These are phyloP conservation scores for Graphilbum fragrans DNA, from an alignment of 2,329 filamentous ascomycete species.

Conservation along the genomic window DNA sequence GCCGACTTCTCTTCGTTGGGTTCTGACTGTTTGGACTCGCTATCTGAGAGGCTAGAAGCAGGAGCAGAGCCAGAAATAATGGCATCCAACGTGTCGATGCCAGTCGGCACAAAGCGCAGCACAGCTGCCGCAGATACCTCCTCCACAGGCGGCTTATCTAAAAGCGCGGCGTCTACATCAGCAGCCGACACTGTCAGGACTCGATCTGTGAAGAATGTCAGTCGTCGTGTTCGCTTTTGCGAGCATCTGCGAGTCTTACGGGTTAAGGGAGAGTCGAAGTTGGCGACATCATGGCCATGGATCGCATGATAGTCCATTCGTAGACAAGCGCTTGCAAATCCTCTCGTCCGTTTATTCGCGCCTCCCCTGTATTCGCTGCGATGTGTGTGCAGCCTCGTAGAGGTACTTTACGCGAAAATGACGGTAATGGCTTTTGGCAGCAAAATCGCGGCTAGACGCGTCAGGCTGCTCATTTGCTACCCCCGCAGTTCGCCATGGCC, in stretches of 20 bases:
- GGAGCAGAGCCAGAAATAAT: constrained; percentile 22
- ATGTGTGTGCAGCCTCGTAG: no score
- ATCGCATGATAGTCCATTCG: constrained; percentile 46
- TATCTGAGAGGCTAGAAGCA: no score
- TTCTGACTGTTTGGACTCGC: no score
- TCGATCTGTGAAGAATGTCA: constrained; percentile 42
- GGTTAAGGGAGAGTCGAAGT: constrained; percentile 42
- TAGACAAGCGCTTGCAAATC: not conserved
- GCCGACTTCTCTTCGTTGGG: no score
- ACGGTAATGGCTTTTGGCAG: no score
- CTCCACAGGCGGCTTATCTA: not conserved
- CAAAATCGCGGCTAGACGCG: no score
- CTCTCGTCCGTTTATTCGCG: no score
- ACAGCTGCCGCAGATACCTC: constrained; percentile 25
- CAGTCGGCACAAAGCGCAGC: constrained; percentile 40
- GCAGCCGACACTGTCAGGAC: constrained; percentile 68
- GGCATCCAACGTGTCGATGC: constrained; percentile 39
- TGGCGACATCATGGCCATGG: constrained; percentile 48
- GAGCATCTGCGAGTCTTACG: no score
- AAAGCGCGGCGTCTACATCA: constrained; percentile 36
- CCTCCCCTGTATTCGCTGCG: no score
- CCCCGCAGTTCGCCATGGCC: no score
- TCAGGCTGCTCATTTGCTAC: no score
- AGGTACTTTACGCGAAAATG: no score
- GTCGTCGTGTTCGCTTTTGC: constrained; percentile 18